Conservation (phyloP, 2,329 filamentous ascomycete species). For the Epichloe gansuensis region DNA sequence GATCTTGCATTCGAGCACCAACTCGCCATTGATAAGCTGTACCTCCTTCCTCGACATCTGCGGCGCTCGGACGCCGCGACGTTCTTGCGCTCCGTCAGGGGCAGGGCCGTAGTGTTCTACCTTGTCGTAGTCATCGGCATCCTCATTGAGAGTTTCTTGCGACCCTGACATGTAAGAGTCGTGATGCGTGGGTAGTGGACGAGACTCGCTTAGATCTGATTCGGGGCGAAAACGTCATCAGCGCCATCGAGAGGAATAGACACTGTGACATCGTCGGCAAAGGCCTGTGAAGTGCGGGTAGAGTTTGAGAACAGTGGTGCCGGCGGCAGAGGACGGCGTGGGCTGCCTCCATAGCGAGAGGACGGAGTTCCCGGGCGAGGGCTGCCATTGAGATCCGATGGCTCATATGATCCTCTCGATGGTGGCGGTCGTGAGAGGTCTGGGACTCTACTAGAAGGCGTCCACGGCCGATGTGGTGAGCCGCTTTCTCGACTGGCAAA, state of each 20-base stretch:
- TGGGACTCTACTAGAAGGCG: constrained; percentile 35
- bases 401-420: constrained; percentile 65
- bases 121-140: constrained; percentile 35
- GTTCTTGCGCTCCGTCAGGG: constrained; percentile 73
- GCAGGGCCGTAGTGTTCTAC: constrained; percentile 78
- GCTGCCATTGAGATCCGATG: constrained; percentile 76
- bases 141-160: constrained; percentile 42
- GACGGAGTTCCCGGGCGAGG: constrained; percentile 85
- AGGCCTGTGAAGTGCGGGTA: constrained; percentile 36
- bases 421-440: constrained; percentile 64
- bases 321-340: constrained; percentile 74
- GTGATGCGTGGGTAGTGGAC: constrained; percentile 36
- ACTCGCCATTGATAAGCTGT: constrained; percentile 89
- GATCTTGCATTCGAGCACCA: constrained; percentile 97
- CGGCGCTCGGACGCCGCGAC: constrained; percentile 73
- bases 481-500: constrained; percentile 35
- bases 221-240: constrained; percentile 64
- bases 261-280: constrained; percentile 57
- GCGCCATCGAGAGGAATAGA: constrained; percentile 55
- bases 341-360: constrained; percentile 77
- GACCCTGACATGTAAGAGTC: constrained; percentile 45
- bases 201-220: constrained; percentile 40
- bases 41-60: constrained; percentile 93
- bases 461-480: constrained; percentile 47
- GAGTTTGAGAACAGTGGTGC: constrained; percentile 67